A percentile compares a stretch with the other conserved stretches of the same genome.
Conservation (phyloP, 257 asterid genomes). For the Jacaranda mimosifolia region DNA sequence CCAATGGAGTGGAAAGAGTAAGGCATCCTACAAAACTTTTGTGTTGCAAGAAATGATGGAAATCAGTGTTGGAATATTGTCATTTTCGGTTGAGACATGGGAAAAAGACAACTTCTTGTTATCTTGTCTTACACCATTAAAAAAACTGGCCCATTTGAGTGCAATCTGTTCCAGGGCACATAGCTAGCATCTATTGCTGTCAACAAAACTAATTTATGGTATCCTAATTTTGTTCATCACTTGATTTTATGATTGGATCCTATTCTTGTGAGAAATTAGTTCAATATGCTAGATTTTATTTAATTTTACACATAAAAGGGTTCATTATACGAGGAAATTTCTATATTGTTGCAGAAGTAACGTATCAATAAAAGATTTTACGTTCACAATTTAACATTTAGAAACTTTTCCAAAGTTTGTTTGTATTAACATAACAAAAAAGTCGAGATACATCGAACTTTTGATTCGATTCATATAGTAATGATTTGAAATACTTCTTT, state of each 20-base stretch:
- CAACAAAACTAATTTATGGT: neutral
- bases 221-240: neutral
- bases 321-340: neutral
- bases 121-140: neutral
- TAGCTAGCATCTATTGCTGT: neutral
- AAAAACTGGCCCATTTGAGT: neutral
- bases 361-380: too few relatives aligned
- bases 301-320: neutral
- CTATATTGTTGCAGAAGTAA: too few relatives aligned
- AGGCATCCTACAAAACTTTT: neutral
- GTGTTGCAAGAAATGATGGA: neutral
- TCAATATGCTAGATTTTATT: neutral
- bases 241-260: neutral
- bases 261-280: too few relatives aligned
- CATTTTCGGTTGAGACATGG: constrained; percentile 10
- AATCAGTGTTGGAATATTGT: neutral
- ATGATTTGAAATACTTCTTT: too few relatives aligned
- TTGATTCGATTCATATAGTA: too few relatives aligned
- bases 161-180: neutral
- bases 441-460: too few relatives aligned
- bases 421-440: too few relatives aligned
- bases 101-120: neutral
- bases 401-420: too few relatives aligned
- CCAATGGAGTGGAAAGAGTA: neutral
- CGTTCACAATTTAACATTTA: too few relatives aligned